phyloP scores from a whole-genome alignment of 2,329 filamentous ascomycete species.

The Chaetothyriales sp. region DNA sequence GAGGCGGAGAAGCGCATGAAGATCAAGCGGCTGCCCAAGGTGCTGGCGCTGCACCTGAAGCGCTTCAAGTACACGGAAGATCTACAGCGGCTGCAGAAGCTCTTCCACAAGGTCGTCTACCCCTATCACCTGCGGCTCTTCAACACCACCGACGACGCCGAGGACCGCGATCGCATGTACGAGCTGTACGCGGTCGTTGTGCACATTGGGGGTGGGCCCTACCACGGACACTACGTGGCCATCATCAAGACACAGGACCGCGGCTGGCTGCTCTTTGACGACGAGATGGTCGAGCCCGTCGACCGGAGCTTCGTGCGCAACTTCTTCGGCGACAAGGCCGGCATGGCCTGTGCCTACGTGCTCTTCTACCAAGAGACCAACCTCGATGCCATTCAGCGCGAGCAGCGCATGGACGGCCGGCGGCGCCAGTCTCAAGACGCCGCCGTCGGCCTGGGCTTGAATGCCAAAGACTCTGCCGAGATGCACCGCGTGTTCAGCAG shows the following conservation, averaged over 20 bases:
- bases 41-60: constrained; percentile 85
- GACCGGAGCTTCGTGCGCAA: constrained; percentile 92
- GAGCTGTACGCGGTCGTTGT: constrained; percentile 95
- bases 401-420: constrained; percentile 68
- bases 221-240: constrained; percentile 94
- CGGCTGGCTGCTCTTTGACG: constrained; percentile 92
- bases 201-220: constrained; percentile 90
- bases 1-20: constrained; percentile 99
- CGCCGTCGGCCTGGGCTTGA: constrained; percentile 19
- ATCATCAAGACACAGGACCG: constrained; percentile 95
- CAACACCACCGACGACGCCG: constrained; percentile 91
- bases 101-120: constrained; percentile 94
- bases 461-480: constrained; percentile 25
- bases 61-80: constrained; percentile 98
- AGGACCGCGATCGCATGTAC: constrained; percentile 85
- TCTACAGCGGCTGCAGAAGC: constrained; percentile 79
- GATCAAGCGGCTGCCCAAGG: constrained; percentile 84
- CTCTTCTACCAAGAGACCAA: constrained; percentile 93
- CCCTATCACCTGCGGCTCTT: constrained; percentile 93
- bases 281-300: constrained; percentile 96
- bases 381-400: constrained; percentile 52
- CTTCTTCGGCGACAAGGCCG: constrained; percentile 89
- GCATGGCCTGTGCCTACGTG: constrained; percentile 88
- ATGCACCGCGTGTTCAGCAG: constrained; percentile 27
- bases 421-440: constrained; percentile 36